Percentiles rank a stretch among this genome's conserved stretches.
These are phyloP conservation scores for Colletotrichum echinochloae DNA, from an alignment of 2,329 filamentous ascomycete species.

Conservation along the genomic window DNA sequence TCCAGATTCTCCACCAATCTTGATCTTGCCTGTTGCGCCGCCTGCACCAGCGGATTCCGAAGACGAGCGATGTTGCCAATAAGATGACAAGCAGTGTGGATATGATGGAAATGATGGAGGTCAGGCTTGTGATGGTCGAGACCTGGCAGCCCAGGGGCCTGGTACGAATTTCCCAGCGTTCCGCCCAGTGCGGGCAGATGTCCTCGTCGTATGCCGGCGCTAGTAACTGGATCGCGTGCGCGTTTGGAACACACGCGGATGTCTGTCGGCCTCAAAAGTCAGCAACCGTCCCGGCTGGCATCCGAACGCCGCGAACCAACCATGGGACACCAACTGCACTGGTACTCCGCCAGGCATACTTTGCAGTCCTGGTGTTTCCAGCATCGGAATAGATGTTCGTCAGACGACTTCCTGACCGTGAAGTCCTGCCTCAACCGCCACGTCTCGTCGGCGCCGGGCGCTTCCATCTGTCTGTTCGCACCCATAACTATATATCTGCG, in stretches of 20 bases:
- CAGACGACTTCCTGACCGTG: constrained; percentile 45
- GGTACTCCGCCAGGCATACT: constrained; percentile 56
- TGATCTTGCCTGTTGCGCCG: constrained; percentile 34
- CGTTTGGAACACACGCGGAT: constrained; percentile 66
- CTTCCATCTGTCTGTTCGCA: background rate
- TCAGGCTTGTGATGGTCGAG: constrained; percentile 56
- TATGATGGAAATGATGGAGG: constrained; percentile 50
- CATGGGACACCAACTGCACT: constrained; percentile 67
- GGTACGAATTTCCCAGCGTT: constrained; percentile 57
- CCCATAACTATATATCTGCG: background rate
- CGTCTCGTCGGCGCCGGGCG: constrained; percentile 3
- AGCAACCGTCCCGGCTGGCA: constrained; percentile 14
- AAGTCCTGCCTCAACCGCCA: constrained; percentile 46
- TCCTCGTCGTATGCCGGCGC: constrained; percentile 63
- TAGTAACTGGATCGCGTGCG: constrained; percentile 57
- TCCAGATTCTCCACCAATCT: constrained; percentile 44
- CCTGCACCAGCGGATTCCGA: constrained; percentile 35
- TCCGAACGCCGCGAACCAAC: constrained; percentile 49
- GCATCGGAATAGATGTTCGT: constrained; percentile 60
- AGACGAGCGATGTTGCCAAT: constrained; percentile 43
- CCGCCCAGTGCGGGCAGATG: constrained; percentile 64
- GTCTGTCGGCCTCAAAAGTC: constrained; percentile 51
- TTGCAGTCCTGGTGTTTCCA: constrained; percentile 64
- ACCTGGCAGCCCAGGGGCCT: constrained; percentile 55
- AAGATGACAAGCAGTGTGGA: constrained; percentile 47